Evolutionary conservation across 2,329 filamentous ascomycete genomes (phyloP), one percentile per base, ranked within the genome.

Genomic region (Penicillium sp.): DNA sequence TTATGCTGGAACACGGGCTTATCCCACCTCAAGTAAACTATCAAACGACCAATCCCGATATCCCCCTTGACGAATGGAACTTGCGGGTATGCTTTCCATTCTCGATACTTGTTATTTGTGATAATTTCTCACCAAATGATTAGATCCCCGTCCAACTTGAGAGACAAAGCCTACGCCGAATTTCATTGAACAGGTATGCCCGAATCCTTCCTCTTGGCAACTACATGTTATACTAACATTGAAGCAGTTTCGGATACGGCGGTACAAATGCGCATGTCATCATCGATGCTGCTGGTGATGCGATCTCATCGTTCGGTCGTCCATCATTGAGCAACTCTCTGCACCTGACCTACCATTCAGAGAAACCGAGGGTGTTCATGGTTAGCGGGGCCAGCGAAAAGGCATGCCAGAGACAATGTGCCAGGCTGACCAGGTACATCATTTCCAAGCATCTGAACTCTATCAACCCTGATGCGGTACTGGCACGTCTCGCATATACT

Each of bases 21-120:
- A 76, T 82, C n/a, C 73, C 78, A 11, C 79, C 81, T 5, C 81
- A 79, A 62, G 69, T 69, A 45, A 76, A 80, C 48, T 82, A 81
- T 50, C 68, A 77, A 31, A 76, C 67, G 13, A 68, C 71, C 1
- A 61, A 61, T 29, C 58, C 58, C 62, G 13, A 75, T 68, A 70
- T 72, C 66, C 57, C 57, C 41, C 57, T 60, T 35, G 67, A 66
- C 0, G 23, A 64, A 3, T 69, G 71, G 7, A 58, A 68, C 3
- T 67, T 71, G 17, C 64, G 72, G 55, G 63, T 68, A 6, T 70
- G 71, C 45, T 4, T 17, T 19, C 8, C 29, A 7, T 53, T 53
- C 26, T 26, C 26, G 5, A 26, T 26, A 26, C 21, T n/a, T 11
- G 11, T 3, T 26, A 7, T n/a, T 26, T 15, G 1, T 0, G 45